These are phyloP conservation scores for Melocanna baccifera DNA, from an alignment of 176 grass and related monocot species.

Conservation along the genomic window DNA sequence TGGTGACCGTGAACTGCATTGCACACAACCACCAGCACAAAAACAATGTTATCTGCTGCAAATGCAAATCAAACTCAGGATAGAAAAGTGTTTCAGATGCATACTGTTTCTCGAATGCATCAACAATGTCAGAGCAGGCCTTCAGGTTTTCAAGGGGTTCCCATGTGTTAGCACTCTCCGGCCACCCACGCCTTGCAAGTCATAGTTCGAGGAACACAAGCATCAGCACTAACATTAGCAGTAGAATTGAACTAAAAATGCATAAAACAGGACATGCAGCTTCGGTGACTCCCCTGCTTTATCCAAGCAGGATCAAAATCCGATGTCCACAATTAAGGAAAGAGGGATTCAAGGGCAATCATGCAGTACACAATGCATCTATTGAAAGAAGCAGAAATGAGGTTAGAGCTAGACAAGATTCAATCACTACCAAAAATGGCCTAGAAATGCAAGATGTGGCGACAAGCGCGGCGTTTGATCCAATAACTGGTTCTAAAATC, in stretches of 20 bases:
- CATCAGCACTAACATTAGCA: not conserved
- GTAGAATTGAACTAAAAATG: slow-evolving; percentile 9
- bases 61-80: slow-evolving; percentile 19
- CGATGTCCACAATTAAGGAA: slow-evolving; percentile 6
- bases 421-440: slow-evolving; percentile 17
- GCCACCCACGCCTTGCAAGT: slow-evolving; percentile 68
- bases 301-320: not conserved
- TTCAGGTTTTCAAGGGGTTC: slow-evolving; percentile 73
- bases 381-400: slow-evolving; percentile 23
- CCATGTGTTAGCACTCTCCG: slow-evolving; percentile 81
- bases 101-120: slow-evolving; percentile 66
- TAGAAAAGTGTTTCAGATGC: not conserved
- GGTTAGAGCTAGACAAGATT: not conserved
- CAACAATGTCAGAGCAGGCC: slow-evolving; percentile 61
- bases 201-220: not conserved
- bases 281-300: not conserved
- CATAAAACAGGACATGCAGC: slow-evolving; percentile 3
- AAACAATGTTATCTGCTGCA: slow-evolving; percentile 9
- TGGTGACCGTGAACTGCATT: slow-evolving; percentile 38
- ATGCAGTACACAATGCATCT: slow-evolving; percentile 9
- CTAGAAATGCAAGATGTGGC: not conserved
- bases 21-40: slow-evolving; percentile 5
- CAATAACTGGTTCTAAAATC: not conserved
- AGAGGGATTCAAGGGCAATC: not conserved
- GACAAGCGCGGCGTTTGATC: not conserved